Evolutionary conservation across 148 eudicot species (phyloP).

Genomic region (Nepenthes gracilis): DNA sequence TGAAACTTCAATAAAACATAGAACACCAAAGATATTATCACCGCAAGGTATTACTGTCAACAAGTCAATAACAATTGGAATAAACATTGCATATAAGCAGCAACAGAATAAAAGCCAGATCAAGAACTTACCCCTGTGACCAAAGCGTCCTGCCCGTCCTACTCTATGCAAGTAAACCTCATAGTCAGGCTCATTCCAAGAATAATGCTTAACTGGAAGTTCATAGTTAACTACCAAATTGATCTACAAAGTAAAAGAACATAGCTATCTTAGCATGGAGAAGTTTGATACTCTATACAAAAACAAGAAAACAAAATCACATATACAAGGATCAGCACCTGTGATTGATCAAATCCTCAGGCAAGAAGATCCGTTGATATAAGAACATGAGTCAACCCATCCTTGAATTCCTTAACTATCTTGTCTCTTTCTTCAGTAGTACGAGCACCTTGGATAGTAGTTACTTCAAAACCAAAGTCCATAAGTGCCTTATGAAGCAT

Average conservation of each 20-base stretch:
- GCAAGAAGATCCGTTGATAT: constrained; percentile 92
- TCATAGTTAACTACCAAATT: constrained; percentile 88
- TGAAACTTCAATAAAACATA: too few relatives aligned
- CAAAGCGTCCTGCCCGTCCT: constrained; percentile 96
- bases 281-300: not conserved
- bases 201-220: constrained; percentile 49
- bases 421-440: constrained; percentile 72
- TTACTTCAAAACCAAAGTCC: constrained; percentile 78
- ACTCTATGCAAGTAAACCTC: constrained; percentile 93
- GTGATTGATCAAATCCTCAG: constrained; percentile 85
- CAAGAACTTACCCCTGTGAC: constrained; percentile 61
- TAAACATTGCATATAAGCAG: too few relatives aligned
- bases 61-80: too few relatives aligned
- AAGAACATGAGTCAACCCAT: constrained; percentile 83
- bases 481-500: constrained; percentile 56
- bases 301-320: not conserved
- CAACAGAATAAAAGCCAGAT: too few relatives aligned
- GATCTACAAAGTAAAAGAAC: constrained; percentile 29
- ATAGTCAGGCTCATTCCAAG: constrained; percentile 55
- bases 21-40: too few relatives aligned
- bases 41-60: too few relatives aligned
- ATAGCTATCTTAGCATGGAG: not conserved
- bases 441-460: constrained; percentile 87
- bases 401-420: constrained; percentile 81
- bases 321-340: constrained; percentile 25